Conservation (phyloP, 148 eudicot genomes). For the Rhododendron kiyosumense region DNA sequence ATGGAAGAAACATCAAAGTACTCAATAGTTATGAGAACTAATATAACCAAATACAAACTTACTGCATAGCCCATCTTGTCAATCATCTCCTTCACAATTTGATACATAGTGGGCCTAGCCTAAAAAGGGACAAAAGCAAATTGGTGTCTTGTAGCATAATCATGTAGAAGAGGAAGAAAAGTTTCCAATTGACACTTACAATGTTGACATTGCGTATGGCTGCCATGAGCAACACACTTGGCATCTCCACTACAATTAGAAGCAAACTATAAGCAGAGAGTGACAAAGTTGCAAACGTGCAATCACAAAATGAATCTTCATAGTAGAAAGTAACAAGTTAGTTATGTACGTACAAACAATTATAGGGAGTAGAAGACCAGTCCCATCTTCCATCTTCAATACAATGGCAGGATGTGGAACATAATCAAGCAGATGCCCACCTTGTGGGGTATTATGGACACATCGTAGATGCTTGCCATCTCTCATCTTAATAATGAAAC, state of each 20-base stretch:
- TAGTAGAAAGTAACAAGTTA: background rate
- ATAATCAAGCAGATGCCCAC: constrained; percentile 83
- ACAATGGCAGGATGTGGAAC: constrained; percentile 97
- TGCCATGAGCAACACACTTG: constrained; percentile 86
- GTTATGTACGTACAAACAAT: constrained; percentile 70
- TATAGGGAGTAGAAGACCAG: constrained; percentile 87
- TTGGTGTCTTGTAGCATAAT: background rate
- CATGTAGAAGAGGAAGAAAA: background rate
- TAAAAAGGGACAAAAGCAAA: constrained; percentile 24
- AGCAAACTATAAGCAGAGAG: background rate
- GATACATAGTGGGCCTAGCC: constrained; percentile 95
- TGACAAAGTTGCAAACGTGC: background rate
- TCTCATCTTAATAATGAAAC: constrained; percentile 84
- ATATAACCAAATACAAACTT: constrained; percentile 20
- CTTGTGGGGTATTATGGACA: constrained; percentile 77
- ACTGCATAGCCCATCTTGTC: constrained; percentile 94
- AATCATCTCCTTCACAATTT: constrained; percentile 83
- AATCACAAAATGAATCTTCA: constrained; percentile 2
- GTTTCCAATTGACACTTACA: constrained; percentile 39
- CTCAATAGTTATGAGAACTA: background rate
- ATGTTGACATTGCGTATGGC: constrained; percentile 82
- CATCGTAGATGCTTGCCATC: constrained; percentile 79
- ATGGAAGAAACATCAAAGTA: background rate
- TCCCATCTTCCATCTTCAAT: constrained; percentile 96
- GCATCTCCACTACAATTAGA: constrained; percentile 82